Percentiles rank a stretch among this genome's conserved stretches.
Evolutionary conservation across 2,329 filamentous ascomycete species (phyloP).

Genomic region (Diaporthe sp.): DNA sequence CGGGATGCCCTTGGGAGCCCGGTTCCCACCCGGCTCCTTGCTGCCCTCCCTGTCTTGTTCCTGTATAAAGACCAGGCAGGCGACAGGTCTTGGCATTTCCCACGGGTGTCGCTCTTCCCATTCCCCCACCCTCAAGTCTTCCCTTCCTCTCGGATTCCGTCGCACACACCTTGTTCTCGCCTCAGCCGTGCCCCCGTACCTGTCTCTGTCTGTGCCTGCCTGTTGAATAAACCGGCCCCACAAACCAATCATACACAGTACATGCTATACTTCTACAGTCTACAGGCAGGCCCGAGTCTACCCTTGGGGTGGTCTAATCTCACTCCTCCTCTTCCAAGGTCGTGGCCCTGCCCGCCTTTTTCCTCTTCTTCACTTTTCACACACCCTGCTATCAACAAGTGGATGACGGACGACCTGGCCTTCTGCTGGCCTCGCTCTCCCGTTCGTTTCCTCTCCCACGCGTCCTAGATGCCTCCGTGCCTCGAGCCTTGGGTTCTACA

Average conservation of each 20-base stretch:
- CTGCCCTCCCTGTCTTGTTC: neutral
- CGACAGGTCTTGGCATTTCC: constrained; percentile 19
- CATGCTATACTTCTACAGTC: too few relatives aligned
- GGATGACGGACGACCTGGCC: neutral
- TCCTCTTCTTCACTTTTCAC: neutral
- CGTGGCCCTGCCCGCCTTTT: neutral
- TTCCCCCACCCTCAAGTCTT: neutral
- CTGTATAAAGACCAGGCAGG: constrained; percentile 1
- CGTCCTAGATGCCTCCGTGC: constrained; percentile 32
- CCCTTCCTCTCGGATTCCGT: neutral
- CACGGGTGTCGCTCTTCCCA: neutral
- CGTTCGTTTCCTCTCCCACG: neutral
- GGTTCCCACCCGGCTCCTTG: constrained; percentile 15
- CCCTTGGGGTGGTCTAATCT: constrained; percentile 1
- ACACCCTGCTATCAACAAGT: neutral
- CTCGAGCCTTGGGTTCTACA: constrained; percentile 34
- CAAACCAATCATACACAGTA: neutral
- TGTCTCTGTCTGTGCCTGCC: constrained; percentile 1
- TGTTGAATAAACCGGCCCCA: neutral
- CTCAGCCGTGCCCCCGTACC: constrained; percentile 3
- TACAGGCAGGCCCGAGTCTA: neutral
- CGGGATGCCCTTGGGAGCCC: neutral
- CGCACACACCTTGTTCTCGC: constrained; percentile 7
- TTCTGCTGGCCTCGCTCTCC: neutral
- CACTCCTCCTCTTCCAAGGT: neutral